Base-by-base conservation (phyloP, 768 basidiomycete genomes). In the Dentipellis fragilis region DNA sequence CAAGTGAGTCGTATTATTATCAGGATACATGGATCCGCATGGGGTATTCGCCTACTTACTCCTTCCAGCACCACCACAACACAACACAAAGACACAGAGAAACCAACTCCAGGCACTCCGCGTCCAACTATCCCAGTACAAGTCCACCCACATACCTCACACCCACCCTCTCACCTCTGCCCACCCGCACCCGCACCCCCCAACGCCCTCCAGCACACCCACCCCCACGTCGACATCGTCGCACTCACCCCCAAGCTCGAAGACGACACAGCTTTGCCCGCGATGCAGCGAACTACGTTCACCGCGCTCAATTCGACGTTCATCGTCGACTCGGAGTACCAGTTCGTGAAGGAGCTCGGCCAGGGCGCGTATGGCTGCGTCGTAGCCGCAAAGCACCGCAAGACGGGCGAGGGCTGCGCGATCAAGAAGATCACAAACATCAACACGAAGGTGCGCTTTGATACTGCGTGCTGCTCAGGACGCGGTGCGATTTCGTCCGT, bases 391-490 rank as follows among this genome's bases (percentile, higher is more conserved):
- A 82, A 83, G 62, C 89, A 93, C 71, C 84, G 83, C 59, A 71
- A 83, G 62, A 84, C 89, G 2, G 89, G 89, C 21, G 90, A 93
- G 66, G 88, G 88, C 10, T 92, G 91, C 61, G 92, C 92, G 63
- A 93, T 95, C 73, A 95, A 95, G 79, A 94, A 94, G 77, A 93
- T 93, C 67, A 89, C 90, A 57, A 92, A 91, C 66, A 93, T 93
- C 69, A 90, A 91, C 67, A 90, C 87, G 52, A 92, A 91, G 80
- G 88, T 81, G 56, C 51, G 74, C 58, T 10, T 10, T 12, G 29
- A 29, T 29, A 34, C 21, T 29, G 14, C 21, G 36, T 19, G 19
- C 16, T 19, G 17, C 35, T 14, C 22, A 12, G 22, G 14, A 36
- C 40, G 4, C 21, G 36, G 16, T 6, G 16, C 21, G 38, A 16